Base-by-base conservation (phyloP, 1,284 basidiomycete genomes). In the Caloboletus firmus region DNA sequence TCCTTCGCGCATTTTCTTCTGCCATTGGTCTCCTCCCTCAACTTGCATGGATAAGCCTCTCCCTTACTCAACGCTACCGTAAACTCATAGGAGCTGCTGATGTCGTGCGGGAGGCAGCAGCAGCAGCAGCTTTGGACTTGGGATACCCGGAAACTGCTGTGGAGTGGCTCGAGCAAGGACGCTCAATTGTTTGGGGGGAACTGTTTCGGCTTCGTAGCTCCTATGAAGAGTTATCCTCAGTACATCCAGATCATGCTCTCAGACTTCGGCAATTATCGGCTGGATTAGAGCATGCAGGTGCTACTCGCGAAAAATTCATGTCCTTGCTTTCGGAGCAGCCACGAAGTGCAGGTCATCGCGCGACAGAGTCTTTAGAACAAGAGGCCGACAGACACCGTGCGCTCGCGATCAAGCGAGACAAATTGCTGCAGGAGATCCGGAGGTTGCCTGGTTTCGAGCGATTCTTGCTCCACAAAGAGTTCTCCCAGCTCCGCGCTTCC, bases 371-470 rank as follows among this genome's bases (percentile, higher is more conserved):
- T 12, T 32, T 58, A 11, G 39, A 55, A 15, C 5, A 40, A 36
- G 39, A 44, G 18, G 40, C 32, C 4, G 34, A 44, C 22, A 45
- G 13, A 34, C 52, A 59, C 39, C 57, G 47, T n/a, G 11, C 12
- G 1, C 47, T 58, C 13, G 57, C 57, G 6, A 45, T 49, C 8
- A 12, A 47, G 31, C 39, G 57, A 20, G 57, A 58, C 11, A 18
- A 50, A 6, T 10, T 59, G 7, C 7, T 58, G 5, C 26, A 41
- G 13, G 45, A 59, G 11, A 39, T 58, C 30, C 51, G 57, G 31
- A 5, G 10, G 8, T 18, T 55, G 3, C 45, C 43, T 13, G 47
- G 57, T 13, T 59, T 59, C 10, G 47, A 59, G 31, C 51, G 44
- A 35, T 59, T 58, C 28, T 44, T 58, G 13, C 26, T 55, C 9